Conservation (phyloP, 2,329 filamentous ascomycete genomes). For the Fusarium pseudoanthophilum region DNA sequence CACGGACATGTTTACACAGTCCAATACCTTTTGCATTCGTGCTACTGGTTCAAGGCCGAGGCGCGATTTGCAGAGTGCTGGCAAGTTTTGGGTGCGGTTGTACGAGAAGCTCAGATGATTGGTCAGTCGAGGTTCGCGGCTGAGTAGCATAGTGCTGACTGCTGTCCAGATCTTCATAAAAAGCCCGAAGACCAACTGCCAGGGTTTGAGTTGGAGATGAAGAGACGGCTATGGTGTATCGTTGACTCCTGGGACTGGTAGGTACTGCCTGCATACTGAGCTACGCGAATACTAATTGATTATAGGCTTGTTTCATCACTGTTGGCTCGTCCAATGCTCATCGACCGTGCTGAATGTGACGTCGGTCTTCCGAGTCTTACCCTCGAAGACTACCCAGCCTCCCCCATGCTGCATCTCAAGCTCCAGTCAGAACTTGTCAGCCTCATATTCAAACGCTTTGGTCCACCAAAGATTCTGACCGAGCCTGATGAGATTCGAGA, state of each 20-base stretch:
- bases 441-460: constrained; percentile 21
- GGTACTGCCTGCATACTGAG: fast-evolving
- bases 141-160: fast-evolving
- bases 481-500: constrained; percentile 9
- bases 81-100: constrained; percentile 15
- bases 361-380: constrained; percentile 11
- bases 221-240: constrained; percentile 18
- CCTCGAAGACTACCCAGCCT: constrained; percentile 22
- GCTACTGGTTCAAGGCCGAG: constrained; percentile 27
- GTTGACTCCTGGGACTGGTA: constrained; percentile 28
- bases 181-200: background rate
- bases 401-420: constrained; percentile 24
- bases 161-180: constrained; percentile 9
- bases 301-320: constrained; percentile 15
- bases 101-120: constrained; percentile 26
- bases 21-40: constrained; percentile 15
- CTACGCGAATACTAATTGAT: background rate
- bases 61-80: constrained; percentile 25
- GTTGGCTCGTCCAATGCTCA: constrained; percentile 19
- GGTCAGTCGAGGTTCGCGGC: background rate
- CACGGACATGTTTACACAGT: constrained; percentile 17
- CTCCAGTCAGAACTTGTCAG: constrained; percentile 18
- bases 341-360: constrained; percentile 18
- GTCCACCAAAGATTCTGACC: constrained; percentile 1
- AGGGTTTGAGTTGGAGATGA: constrained; percentile 22